These are phyloP conservation scores for Alliaria petiolata DNA, from an alignment of 345 rosid species.

Conservation along the genomic window DNA sequence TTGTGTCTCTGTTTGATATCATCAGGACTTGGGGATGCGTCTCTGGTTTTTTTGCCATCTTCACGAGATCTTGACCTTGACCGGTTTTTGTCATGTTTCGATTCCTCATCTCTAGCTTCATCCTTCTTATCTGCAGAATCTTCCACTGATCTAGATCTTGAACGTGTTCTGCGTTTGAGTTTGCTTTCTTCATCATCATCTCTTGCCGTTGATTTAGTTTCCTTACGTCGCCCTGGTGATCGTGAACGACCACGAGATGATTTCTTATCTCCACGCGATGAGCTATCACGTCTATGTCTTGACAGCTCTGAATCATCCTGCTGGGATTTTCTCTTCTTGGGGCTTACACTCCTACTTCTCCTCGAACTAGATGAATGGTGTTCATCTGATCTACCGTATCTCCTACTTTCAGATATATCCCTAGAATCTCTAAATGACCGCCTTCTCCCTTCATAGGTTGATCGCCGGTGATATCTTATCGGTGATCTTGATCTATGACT, in stretches of 20 bases:
- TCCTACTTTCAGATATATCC: slow-evolving; percentile 47
- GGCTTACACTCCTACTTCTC: slow-evolving; percentile 78
- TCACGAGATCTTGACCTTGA: slow-evolving; percentile 64
- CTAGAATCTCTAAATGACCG: slow-evolving; percentile 53
- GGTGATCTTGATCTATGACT: slow-evolving; percentile 75
- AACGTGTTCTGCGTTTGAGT: slow-evolving; percentile 40
- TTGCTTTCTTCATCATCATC: slow-evolving; percentile 45
- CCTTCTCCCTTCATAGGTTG: slow-evolving; percentile 58
- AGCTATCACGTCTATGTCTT: slow-evolving; percentile 46
- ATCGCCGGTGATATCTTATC: slow-evolving; percentile 45
- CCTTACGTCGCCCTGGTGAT: slow-evolving; percentile 59
- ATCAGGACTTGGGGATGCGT: slow-evolving; percentile 38
- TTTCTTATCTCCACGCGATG: slow-evolving; percentile 45
- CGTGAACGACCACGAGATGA: slow-evolving; percentile 51
- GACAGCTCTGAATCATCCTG: slow-evolving; percentile 56
- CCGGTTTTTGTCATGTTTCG: slow-evolving; percentile 36
- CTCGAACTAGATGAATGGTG: slow-evolving; percentile 52
- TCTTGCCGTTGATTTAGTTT: slow-evolving; percentile 49
- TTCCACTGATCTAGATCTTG: slow-evolving; percentile 62
- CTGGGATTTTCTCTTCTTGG: slow-evolving; percentile 49
- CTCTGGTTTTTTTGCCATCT: slow-evolving; percentile 34
- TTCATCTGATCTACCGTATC: slow-evolving; percentile 56
- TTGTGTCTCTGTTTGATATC: slow-evolving; percentile 46
- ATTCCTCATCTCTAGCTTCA: slow-evolving; percentile 39
- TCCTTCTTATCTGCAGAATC: slow-evolving; percentile 36